A percentile compares a stretch with the other conserved stretches of the same genome.
Conservation (phyloP, 2,329 filamentous ascomycete genomes). For the Fusarium veterinarium region DNA sequence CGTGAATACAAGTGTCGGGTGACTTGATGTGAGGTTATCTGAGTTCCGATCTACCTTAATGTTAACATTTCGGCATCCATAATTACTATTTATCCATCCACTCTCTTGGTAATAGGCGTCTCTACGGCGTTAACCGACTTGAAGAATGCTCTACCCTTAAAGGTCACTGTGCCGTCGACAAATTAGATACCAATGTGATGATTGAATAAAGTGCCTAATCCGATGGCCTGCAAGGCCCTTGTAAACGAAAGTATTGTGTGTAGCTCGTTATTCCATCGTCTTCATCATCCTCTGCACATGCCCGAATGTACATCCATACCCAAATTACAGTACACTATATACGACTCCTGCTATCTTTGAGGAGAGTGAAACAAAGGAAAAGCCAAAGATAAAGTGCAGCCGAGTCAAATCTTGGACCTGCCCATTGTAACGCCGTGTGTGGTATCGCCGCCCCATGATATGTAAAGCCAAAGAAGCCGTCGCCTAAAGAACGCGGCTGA, state of each 20-base stretch:
- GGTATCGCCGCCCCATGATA: slow-evolving; percentile 35
- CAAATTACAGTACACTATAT: slow-evolving; percentile 30
- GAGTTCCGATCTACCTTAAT: not conserved
- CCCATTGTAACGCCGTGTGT: slow-evolving; percentile 33
- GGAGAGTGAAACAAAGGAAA: slow-evolving; percentile 24
- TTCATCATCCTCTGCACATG: slow-evolving; percentile 17
- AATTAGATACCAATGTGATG: slow-evolving; percentile 21
- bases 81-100: not conserved
- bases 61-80: not conserved
- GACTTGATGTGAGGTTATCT: not conserved
- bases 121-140: not conserved
- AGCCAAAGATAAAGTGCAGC: slow-evolving; percentile 15
- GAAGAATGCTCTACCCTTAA: not conserved
- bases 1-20: not conserved
- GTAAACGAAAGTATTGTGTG: slow-evolving; percentile 39
- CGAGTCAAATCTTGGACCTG: slow-evolving; percentile 26
- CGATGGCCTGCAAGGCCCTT: slow-evolving; percentile 10
- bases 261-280: slow-evolving; percentile 26
- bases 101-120: not conserved
- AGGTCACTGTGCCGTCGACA: not conserved
- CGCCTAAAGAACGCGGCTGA: slow-evolving; percentile 5
- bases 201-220: slow-evolving; percentile 23
- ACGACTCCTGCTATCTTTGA: slow-evolving; percentile 16
- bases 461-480: slow-evolving; percentile 22
- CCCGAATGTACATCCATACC: slow-evolving; percentile 15